phyloP scores from a whole-genome alignment of 2,329 filamentous ascomycete species.

The Rugonectria rugulosa region DNA sequence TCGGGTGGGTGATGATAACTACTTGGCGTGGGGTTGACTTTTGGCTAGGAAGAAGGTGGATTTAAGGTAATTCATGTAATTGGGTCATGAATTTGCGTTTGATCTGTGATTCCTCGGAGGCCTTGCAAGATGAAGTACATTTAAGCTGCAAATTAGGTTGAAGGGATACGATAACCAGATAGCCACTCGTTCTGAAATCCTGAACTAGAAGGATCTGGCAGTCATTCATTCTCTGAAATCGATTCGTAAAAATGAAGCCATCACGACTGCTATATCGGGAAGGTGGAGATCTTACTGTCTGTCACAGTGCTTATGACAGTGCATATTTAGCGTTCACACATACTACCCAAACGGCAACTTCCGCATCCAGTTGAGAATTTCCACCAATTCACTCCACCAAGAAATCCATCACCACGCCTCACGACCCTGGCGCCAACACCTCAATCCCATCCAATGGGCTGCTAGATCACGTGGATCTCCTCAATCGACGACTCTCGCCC shows the following conservation, averaged over 20 bases:
- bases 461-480: conserved; percentile 30
- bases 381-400: conserved; percentile 36
- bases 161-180: too few species aligned
- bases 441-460: conserved; percentile 37
- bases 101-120: too few species aligned
- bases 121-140: too few species aligned
- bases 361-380: conserved; percentile 39
- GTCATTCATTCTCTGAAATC: background rate
- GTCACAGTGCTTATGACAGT: conserved; percentile 7
- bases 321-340: background rate
- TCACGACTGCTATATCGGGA: background rate
- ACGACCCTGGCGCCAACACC: conserved; percentile 33
- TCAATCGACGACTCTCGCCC: conserved; percentile 21
- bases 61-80: too few species aligned
- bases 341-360: conserved; percentile 24
- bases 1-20: too few species aligned
- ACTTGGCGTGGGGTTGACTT: too few species aligned
- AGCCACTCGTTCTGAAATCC: too few species aligned
- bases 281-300: background rate
- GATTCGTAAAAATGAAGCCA: conserved; percentile 12
- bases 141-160: too few species aligned
- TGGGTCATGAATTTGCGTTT: too few species aligned
- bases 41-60: too few species aligned
- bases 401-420: conserved; percentile 33
- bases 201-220: background rate